Conservation (phyloP, 768 basidiomycete genomes). For the Plicaturopsis crispa region DNA sequence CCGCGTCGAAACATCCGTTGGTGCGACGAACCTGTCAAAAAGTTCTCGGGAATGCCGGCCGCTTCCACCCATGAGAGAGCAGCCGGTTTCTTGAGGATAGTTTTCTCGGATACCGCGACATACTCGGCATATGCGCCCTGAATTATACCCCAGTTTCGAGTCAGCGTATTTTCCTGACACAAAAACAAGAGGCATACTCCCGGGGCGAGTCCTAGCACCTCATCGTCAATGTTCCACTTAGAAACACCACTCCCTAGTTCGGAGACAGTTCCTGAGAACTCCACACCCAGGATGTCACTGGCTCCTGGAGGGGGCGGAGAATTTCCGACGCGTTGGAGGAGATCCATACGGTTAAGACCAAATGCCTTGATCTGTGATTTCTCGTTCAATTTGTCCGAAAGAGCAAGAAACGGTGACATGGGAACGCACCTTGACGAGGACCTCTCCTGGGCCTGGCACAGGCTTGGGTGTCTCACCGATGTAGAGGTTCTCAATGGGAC, state of each 20-base stretch:
- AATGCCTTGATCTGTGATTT: slow-evolving; percentile 62
- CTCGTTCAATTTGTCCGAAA: slow-evolving; percentile 1
- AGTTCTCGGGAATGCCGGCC: slow-evolving; percentile 83
- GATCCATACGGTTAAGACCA: slow-evolving; percentile 87
- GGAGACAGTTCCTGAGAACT: slow-evolving; percentile 68
- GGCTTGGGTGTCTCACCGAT: slow-evolving; percentile 68
- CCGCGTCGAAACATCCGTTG: background rate
- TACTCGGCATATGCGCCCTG: slow-evolving; percentile 92
- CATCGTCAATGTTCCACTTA: slow-evolving; percentile 55
- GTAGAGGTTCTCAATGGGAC: slow-evolving; percentile 71
- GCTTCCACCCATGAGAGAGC: slow-evolving; percentile 78
- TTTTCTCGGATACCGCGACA: slow-evolving; percentile 55
- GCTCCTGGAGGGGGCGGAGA: slow-evolving; percentile 77
- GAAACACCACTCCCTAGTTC: slow-evolving; percentile 43
- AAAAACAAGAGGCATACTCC: slow-evolving; percentile 78
- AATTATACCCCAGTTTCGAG: too few relatives aligned
- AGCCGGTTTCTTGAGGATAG: slow-evolving; percentile 68
- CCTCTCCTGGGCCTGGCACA: slow-evolving; percentile 44
- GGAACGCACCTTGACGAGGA: slow-evolving; percentile 67
- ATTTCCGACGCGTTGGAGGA: slow-evolving; percentile 59
- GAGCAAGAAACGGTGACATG: background rate
- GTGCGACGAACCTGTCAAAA: slow-evolving; percentile 61
- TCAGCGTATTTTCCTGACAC: background rate
- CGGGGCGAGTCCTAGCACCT: slow-evolving; percentile 71
- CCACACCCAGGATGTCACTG: slow-evolving; percentile 75